Conservation (phyloP, 169 alveolate genomes). For the Cyclospora cayetanensis region DNA sequence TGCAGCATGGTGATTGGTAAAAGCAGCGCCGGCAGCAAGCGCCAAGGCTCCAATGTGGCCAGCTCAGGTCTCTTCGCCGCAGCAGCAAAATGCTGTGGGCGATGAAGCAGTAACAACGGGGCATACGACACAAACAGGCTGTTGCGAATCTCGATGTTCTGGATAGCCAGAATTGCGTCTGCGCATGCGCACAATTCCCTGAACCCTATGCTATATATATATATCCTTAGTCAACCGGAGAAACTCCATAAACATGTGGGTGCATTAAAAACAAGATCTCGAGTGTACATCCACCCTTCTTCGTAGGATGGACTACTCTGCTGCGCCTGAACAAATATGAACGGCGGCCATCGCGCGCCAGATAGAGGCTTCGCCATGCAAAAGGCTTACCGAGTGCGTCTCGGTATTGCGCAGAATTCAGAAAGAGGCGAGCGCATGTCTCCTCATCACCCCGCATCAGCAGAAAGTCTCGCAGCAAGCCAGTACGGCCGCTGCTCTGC, state of each 20-base stretch:
- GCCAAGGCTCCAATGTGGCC: not conserved
- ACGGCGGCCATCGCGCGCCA: too few species aligned
- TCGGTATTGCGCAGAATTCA: conserved; percentile 9
- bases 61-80: conserved; percentile 12
- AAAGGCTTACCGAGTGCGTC: conserved; percentile 1
- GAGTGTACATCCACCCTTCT: not conserved
- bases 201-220: not conserved
- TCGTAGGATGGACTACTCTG: too few species aligned
- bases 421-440: not conserved
- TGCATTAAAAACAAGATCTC: too few species aligned
- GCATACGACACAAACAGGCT: not conserved
- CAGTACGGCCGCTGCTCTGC: conserved; percentile 12
- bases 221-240: not conserved
- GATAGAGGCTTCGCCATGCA: too few species aligned
- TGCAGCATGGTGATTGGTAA: not conserved
- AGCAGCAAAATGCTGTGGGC: conserved; percentile 12
- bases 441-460: not conserved
- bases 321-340: too few species aligned
- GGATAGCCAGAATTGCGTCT: not conserved
- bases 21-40: not conserved
- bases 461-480: not conserved
- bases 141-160: not conserved
- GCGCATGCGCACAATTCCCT: not conserved
- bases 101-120: conserved; percentile 12
- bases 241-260: too few species aligned